Conservation (phyloP, 768 basidiomycete genomes). For the Boletus tomentosulus region DNA sequence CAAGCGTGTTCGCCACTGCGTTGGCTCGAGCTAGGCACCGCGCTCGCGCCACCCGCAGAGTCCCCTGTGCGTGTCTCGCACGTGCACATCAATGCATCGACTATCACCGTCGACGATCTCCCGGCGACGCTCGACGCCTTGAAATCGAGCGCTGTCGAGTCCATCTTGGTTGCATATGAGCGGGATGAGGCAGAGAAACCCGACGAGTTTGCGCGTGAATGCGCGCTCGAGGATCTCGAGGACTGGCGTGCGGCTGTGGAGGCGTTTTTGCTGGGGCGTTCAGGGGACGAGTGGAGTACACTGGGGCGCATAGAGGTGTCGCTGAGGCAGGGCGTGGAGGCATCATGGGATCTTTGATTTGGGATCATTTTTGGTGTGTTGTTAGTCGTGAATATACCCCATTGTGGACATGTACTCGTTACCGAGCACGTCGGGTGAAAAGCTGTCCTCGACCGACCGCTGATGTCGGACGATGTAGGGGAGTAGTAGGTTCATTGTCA, state of each 20-base stretch:
- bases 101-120: conserved; percentile 20
- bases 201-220: conserved; percentile 27
- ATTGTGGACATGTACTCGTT: not conserved
- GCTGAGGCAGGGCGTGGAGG: conserved; percentile 12
- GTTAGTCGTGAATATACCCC: not conserved
- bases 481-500: too few relatives aligned
- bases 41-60: conserved; percentile 15
- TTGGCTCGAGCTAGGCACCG: conserved; percentile 19
- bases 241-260: conserved; percentile 26
- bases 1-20: conserved; percentile 19
- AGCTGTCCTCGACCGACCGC: too few relatives aligned
- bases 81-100: conserved; percentile 27
- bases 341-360: conserved; percentile 23
- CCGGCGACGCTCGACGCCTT: conserved; percentile 19
- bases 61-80: conserved; percentile 12
- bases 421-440: too few relatives aligned
- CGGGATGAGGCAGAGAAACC: conserved; percentile 1
- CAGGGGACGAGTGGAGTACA: conserved; percentile 12
- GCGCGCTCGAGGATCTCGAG: conserved; percentile 29
- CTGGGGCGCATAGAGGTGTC: conserved; percentile 18
- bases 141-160: conserved; percentile 12
- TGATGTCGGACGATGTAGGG: too few relatives aligned
- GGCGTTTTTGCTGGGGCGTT: conserved; percentile 13
- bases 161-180: conserved; percentile 23
- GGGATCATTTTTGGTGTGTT: not conserved